These are phyloP conservation scores for Russula earlei DNA, from an alignment of 768 basidiomycete genomes.

Conservation along the genomic window DNA sequence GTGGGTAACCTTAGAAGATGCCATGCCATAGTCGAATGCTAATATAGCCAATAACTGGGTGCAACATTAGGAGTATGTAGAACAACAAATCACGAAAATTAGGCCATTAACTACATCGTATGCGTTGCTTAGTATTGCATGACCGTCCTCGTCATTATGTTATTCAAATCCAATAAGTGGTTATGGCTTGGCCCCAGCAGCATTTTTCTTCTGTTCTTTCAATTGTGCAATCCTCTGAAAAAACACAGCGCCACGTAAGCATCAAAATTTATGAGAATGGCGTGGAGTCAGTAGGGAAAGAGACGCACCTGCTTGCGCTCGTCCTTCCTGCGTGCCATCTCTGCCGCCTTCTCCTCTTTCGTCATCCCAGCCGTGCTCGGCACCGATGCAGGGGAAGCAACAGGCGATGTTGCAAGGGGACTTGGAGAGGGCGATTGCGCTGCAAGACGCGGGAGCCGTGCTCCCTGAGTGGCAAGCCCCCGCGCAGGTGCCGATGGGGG, in stretches of 20 bases:
- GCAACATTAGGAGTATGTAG: too few relatives aligned
- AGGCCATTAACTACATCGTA: too few relatives aligned
- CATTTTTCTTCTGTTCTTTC: constrained; percentile 71
- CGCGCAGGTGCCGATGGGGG: not conserved
- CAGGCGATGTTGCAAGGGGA: constrained; percentile 20
- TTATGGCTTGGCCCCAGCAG: constrained; percentile 14
- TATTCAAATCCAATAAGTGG: not conserved
- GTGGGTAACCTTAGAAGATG: too few relatives aligned
- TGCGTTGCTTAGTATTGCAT: too few relatives aligned
- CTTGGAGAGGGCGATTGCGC: not conserved
- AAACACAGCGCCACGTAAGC: not conserved
- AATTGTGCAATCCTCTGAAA: constrained; percentile 63
- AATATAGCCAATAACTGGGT: too few relatives aligned
- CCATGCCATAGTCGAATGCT: too few relatives aligned
- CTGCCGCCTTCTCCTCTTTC: constrained; percentile 90
- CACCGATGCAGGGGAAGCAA: constrained; percentile 19
- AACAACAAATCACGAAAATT: too few relatives aligned
- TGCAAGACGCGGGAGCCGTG: not conserved
- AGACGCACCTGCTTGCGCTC: constrained; percentile 74
- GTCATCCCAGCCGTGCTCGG: constrained; percentile 42
- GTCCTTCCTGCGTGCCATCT: constrained; percentile 86
- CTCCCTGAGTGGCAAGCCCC: not conserved
- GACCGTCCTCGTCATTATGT: too few relatives aligned
- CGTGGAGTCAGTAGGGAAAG: not conserved
- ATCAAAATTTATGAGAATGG: too few relatives aligned